Base-by-base conservation (phyloP, 176 grass and related monocot species). In the Oropetium thomaeum region DNA sequence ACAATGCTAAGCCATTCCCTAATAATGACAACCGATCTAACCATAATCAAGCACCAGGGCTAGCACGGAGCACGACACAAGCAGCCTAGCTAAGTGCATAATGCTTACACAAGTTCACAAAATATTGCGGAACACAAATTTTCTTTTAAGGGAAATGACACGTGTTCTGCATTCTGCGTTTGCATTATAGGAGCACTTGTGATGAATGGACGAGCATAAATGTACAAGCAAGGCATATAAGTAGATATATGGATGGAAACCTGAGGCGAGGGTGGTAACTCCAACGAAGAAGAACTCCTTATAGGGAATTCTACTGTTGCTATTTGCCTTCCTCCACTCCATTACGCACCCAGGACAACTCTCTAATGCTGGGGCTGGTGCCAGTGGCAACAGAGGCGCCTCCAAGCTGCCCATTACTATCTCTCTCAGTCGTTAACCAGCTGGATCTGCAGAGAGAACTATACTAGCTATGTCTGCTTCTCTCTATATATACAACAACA, bases 281-380 rank as follows among this genome's bases (percentile, higher is more conserved):
- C 67, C 87, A 54, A 93, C 80, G 64, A 79, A 89, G 39, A 93
- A 84, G 54, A 93, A 65, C 79, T 93, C 91, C 69, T 20, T 69
- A 73, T 77, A 88, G 14, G 91, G 91, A 17, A 87, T 73, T 31
- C 91, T 57, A 11, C 84, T 87, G 22, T 40, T 37, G 52, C 45
- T 12, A 12, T 6, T 39, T 78, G 58, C 84, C 65, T 87, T 87
- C 67, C 80, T 76, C 30, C 43, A 51, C 17, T 90, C 81, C 43
- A 43, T 69, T 1, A 35, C 55, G 80, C 91, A 93, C 12, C 87
- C 87, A 14, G 91, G 84, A 72, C 91, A 93, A 10, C 88, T 75
- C 8, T 68, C 69, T 29, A 33, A 19, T 3, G 53, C 53, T 10
- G 23, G 1, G 2, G 53, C 53, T 10, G 23, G 1, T 11, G 33